Base-by-base conservation (phyloP, 129 eudicot genomes). In the Helianthus tuberosus region DNA sequence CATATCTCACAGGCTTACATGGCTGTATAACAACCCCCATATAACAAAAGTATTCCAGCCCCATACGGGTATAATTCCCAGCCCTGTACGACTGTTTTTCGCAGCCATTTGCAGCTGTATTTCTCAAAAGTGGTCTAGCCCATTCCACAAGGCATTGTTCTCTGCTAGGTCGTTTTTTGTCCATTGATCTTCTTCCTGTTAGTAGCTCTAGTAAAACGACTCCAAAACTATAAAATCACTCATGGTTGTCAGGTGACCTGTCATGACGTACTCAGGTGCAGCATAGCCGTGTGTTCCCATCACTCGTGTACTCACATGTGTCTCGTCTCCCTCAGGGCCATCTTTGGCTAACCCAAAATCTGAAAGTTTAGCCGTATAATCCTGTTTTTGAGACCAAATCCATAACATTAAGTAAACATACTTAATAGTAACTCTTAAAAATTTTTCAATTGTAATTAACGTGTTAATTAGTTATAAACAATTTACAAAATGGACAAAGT, bases 321-420 rank as follows among this genome's bases (percentile, higher is more conserved):
- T 88, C 48, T 90, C 83, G 53, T 88, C 96, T 55, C 93, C 98
- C 70, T 84, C 90, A 1, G 96, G 98, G 2, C 96, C 98, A 47
- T 93, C 98, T 74, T 85, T 86, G 10, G 98, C 98, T 68, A 89
- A 78, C 75, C 98, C 98, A 52, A 93, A 93, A 84, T 93, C 98
- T 0, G 98, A 89, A 14, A 93, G 86, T 47, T 93, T 93, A 9
- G 98, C 87, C 0, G 63, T 87, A 69, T 76, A 89, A 55, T 93
- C 94, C 98, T 93, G 84, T n/a, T n/a, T n/a, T n/a, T n/a, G n/a
- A n/a, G n/a, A n/a, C n/a, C n/a, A n/a, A n/a, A n/a, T n/a, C n/a
- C n/a, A n/a, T n/a, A n/a, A n/a, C n/a, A n/a, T n/a, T n/a, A n/a
- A n/a, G n/a, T n/a, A n/a, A n/a, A n/a, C n/a, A n/a, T n/a, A n/a